Evolutionary conservation across 176 grass and related monocot species (phyloP).

Genomic region (Carex pumila): DNA sequence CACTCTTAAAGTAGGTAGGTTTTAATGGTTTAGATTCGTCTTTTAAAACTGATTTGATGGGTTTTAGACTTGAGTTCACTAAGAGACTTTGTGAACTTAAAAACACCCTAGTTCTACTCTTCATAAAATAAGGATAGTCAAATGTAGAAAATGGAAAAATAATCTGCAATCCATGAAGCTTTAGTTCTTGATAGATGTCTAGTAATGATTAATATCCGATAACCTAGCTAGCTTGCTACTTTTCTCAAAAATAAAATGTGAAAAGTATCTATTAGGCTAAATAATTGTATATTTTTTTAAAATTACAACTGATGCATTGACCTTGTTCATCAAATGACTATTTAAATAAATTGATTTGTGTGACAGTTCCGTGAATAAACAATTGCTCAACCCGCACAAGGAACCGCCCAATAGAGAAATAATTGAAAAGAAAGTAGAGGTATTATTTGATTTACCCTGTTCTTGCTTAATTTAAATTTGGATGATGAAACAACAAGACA

Average conservation of each 20-base stretch:
- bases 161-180: not conserved
- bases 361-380: conserved; percentile 58
- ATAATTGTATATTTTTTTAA: not conserved
- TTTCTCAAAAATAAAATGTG: not conserved
- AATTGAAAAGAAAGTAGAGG: conserved; percentile 16
- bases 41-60: too few relatives aligned
- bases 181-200: not conserved
- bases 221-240: not conserved
- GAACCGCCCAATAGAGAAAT: conserved; percentile 38
- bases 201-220: not conserved
- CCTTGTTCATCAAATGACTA: not conserved
- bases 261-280: not conserved
- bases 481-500: not conserved
- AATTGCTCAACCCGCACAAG: conserved; percentile 53
- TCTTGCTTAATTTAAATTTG: not conserved
- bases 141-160: not conserved
- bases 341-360: not conserved
- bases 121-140: not conserved
- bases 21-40: too few relatives aligned
- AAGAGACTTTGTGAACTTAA: too few relatives aligned
- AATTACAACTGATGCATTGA: not conserved
- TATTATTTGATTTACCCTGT: not conserved
- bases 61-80: too few relatives aligned
- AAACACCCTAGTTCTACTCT: too few relatives aligned
- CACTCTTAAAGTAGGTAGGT: too few relatives aligned